Evolutionary conservation across 805 yeast genomes (phyloP).

Genomic region (Wickerhamomyces ciferrii): DNA sequence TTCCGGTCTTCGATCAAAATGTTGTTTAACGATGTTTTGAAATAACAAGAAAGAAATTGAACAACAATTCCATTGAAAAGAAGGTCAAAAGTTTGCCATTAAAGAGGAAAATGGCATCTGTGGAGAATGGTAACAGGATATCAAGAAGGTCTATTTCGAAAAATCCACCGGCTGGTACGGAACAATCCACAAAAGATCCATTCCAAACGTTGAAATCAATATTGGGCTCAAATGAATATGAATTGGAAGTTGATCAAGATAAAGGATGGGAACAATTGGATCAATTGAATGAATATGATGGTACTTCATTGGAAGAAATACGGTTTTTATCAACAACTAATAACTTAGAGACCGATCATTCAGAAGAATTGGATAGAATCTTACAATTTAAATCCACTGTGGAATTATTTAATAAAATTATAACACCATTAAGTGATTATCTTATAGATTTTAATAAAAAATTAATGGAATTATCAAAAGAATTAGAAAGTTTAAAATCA

Average conservation of each 20-base stretch:
- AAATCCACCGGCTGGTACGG: constrained; percentile 8
- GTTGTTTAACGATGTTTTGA: too few species aligned
- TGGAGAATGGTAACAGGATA: constrained; percentile 1
- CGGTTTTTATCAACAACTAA: constrained; percentile 6
- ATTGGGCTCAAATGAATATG: constrained; percentile 1
- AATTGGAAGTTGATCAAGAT: background rate
- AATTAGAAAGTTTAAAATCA: constrained; percentile 54
- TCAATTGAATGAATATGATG: background rate
- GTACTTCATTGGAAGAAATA: constrained; percentile 12
- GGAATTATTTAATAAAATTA: constrained; percentile 17
- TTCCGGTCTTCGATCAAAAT: too few species aligned
- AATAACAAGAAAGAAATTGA: background rate
- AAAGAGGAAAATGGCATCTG: too few species aligned
- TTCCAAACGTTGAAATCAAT: constrained; percentile 1
- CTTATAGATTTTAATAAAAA: constrained; percentile 53
- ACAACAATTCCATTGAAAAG: background rate
- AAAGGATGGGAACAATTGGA: background rate
- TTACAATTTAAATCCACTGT: constrained; percentile 11
- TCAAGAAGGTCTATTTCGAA: constrained; percentile 13
- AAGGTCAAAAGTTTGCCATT: too few species aligned
- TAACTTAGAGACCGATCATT: background rate
- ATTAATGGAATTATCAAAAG: constrained; percentile 48
- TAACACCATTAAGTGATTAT: constrained; percentile 47
- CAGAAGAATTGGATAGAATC: constrained; percentile 10
- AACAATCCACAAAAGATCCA: constrained; percentile 1